Evolutionary conservation across 2,329 filamentous ascomycete species (phyloP), one percentile per base, ranked within the genome.

Genomic region (Cyphellophora europaea): DNA sequence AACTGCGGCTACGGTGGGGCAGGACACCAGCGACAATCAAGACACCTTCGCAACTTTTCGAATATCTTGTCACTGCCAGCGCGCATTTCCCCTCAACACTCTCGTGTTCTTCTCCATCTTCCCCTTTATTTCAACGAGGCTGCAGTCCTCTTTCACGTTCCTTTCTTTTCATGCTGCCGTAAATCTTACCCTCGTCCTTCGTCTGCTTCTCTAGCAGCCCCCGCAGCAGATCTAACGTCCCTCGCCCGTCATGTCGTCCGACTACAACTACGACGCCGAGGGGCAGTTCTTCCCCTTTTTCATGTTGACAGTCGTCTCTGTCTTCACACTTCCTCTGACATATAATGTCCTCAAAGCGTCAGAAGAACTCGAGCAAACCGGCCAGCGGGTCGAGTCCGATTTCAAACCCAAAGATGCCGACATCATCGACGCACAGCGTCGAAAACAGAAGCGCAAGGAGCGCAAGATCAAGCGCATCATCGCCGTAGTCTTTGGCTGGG

Each of bases 231-330:
- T n/a, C n/a, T n/a, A n/a, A n/a, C n/a, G n/a, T n/a, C n/a, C n/a
- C n/a, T n/a, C n/a, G n/a, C n/a, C n/a, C n/a, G n/a, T n/a, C n/a
- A 79, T 68, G 59, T 91, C 91, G 78, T 85, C 83, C 54, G 89
- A 96, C 63, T 98, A 98, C 72, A 93, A 84, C 54, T 98, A 98
- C 68, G 91, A 98, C 74, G 84, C 94, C 58, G 78, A 91, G 76
- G 88, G 87, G 52, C 85, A 95, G 74, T 95, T 95, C 70, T 98
- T 95, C 71, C 91, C 93, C 49, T 94, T 93, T 74, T 98, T 98
- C 70, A 81, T 96, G 64, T 79, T 95, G 57, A 95, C 88, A 28
- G 72, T 96, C 53, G 78, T 82, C 44, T 79, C 80, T 54, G 77
- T 98, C 49, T 74, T 95, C 62, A 95, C 91, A 19, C 65, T 94